Conservation (phyloP, 2,329 filamentous ascomycete genomes). For the Apiospora saccharicola region DNA sequence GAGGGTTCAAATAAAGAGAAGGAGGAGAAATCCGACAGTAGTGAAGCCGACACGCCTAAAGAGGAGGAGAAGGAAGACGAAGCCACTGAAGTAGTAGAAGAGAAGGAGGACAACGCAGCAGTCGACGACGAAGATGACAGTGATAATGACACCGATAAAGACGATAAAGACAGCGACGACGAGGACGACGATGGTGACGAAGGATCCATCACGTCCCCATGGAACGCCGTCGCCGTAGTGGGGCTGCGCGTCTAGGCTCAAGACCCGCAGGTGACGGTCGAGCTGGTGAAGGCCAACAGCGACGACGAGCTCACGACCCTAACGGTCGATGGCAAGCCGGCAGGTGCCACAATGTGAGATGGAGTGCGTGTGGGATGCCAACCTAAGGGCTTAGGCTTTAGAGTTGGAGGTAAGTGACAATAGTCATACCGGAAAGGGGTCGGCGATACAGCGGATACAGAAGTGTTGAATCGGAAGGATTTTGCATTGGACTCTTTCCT, state of each 20-base stretch:
- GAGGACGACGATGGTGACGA: neutral
- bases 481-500: too few species aligned
- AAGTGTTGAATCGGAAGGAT: too few species aligned
- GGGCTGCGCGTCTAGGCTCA: constrained; percentile 61
- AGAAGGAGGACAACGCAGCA: constrained; percentile 35
- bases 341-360: constrained; percentile 26
- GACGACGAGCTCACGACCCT: constrained; percentile 26
- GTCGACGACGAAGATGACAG: constrained; percentile 31
- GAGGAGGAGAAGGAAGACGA: constrained; percentile 40
- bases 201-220: constrained; percentile 47
- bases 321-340: constrained; percentile 26
- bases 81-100: constrained; percentile 38
- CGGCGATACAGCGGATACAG: too few species aligned
- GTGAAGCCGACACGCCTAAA: constrained; percentile 20
- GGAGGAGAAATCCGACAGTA: constrained; percentile 43
- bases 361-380: too few species aligned
- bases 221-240: constrained; percentile 67
- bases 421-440: too few species aligned
- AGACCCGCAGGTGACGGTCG: constrained; percentile 28
- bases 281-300: constrained; percentile 22
- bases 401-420: too few species aligned
- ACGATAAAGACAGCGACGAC: constrained; percentile 31
- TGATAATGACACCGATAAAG: constrained; percentile 30
- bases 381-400: too few species aligned
- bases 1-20: constrained; percentile 8